Base-by-base conservation (phyloP, 2,329 filamentous ascomycete species). In the Massarina eburnea region DNA sequence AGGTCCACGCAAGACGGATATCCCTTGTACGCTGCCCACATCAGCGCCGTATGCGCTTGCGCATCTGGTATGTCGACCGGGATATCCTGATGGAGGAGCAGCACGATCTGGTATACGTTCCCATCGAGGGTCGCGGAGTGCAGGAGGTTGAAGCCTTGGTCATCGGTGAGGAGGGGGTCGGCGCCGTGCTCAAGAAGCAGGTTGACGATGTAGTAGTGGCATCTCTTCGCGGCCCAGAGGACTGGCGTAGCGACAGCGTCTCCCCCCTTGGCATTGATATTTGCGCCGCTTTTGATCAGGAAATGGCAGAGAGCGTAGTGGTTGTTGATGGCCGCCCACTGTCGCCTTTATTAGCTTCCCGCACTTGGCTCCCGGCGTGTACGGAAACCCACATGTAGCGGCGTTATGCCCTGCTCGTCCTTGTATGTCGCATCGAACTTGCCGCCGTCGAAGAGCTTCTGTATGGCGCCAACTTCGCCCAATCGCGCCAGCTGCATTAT, bases 291-390 rank as follows among this genome's bases (percentile, higher is more conserved):
- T 55, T 87, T 88, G 67, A 99, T 82, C 35, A 99, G 84, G 72
- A 95, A 96, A 71, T 94, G 92, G 81, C 92, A 96, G 78, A 97
- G 91, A 57, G 89, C 89, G 75, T 92, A 95, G 70, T 96, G 94
- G 67, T 97, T 97, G 76, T 99, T 99, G 71, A 99, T 97, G 29
- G 95, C 90, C 37, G 94, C 94, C 94, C 94, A 99, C 90, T 99
- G 67, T 44, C 46, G 18, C 24, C 20, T 4, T 39, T 29, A 39
- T 63, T 38, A 59, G 52, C 20, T 9, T 18, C 14, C 17, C 4
- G 18, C 15, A 22, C 15, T 32, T 8, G 7, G 19, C 2, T 10
- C 34, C 30, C 8, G 2, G 1, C 24, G 14, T 10, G 10, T 35
- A 24, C 4, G n/a, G 19, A 36, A 45, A 51, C 74, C 61, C 80